Conservation (phyloP, 2,329 filamentous ascomycete genomes). For the Neopestalotiopsis sp. region DNA sequence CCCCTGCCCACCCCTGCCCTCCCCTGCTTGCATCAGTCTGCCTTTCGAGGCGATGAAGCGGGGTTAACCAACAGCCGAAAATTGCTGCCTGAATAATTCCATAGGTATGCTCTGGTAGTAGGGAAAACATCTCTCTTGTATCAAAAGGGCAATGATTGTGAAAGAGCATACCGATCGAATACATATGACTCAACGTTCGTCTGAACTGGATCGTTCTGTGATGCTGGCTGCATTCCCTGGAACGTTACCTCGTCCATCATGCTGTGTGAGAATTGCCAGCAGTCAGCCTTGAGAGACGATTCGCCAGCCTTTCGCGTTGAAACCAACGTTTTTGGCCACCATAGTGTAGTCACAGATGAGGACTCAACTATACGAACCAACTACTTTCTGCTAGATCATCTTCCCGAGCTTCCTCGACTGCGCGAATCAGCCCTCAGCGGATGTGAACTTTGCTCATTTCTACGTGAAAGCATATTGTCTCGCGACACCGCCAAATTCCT, state of each 20-base stretch:
- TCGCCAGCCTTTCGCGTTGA: neutral
- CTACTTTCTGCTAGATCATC: neutral
- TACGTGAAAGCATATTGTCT: conserved; percentile 5
- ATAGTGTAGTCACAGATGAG: neutral
- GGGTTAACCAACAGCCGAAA: neutral
- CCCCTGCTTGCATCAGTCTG: too few relatives aligned
- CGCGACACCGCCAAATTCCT: neutral
- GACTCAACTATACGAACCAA: neutral
- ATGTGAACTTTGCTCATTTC: conserved; percentile 7
- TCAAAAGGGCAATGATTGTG: neutral
- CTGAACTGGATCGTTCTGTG: neutral
- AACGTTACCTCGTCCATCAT: neutral
- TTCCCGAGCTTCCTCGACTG: conserved; percentile 8
- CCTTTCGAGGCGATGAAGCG: neutral
- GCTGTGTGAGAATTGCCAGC: conserved; percentile 10
- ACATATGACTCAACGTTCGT: too few relatives aligned
- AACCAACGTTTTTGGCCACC: neutral
- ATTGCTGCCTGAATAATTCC: conserved; percentile 1
- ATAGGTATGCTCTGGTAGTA: neutral
- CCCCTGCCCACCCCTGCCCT: too few relatives aligned
- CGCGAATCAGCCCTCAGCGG: neutral
- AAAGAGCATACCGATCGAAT: neutral
- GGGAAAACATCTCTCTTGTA: too few relatives aligned
- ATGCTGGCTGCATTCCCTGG: neutral
- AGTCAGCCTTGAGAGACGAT: neutral